phyloP scores from a whole-genome alignment of 495 filamentous ascomycete species.

The Penicillium maclennaniae region DNA sequence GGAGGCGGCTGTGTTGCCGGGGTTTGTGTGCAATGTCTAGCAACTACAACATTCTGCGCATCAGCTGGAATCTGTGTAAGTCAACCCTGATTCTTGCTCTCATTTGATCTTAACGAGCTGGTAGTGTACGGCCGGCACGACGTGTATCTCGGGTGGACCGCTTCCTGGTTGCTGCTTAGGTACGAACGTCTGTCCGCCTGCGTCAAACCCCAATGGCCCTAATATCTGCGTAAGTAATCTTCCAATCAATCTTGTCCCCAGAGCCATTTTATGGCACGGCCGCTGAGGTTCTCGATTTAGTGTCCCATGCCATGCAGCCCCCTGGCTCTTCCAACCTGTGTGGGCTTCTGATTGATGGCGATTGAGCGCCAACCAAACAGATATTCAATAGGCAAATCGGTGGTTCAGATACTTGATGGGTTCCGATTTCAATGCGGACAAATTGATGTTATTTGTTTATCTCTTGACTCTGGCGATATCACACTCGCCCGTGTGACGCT shows the following conservation, averaged over 20 bases:
- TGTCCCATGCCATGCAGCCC: neutral
- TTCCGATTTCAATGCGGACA: too few relatives aligned
- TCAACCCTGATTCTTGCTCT: neutral
- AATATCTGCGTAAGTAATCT: conserved; percentile 19
- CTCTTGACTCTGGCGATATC: too few relatives aligned
- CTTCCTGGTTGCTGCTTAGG: conserved; percentile 17
- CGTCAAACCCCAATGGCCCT: conserved; percentile 10
- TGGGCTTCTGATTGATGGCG: neutral
- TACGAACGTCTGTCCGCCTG: conserved; percentile 14
- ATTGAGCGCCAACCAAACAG: neutral
- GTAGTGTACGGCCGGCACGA: conserved; percentile 16
- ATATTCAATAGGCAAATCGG: neutral
- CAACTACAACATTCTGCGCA: conserved; percentile 9
- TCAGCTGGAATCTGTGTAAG: conserved; percentile 19
- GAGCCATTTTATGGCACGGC: neutral
- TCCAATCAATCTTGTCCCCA: neutral
- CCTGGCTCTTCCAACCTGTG: neutral
- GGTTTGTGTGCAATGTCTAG: conserved; percentile 10
- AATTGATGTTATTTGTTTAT: too few relatives aligned
- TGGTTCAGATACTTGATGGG: neutral
- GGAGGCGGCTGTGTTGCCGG: conserved; percentile 16
- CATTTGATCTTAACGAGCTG: neutral
- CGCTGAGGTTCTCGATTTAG: neutral
- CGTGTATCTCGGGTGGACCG: conserved; percentile 14
- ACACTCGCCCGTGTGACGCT: too few relatives aligned